Conservation (phyloP, 2,329 filamentous ascomycete genomes). For the Fusarium tjaetaba region DNA sequence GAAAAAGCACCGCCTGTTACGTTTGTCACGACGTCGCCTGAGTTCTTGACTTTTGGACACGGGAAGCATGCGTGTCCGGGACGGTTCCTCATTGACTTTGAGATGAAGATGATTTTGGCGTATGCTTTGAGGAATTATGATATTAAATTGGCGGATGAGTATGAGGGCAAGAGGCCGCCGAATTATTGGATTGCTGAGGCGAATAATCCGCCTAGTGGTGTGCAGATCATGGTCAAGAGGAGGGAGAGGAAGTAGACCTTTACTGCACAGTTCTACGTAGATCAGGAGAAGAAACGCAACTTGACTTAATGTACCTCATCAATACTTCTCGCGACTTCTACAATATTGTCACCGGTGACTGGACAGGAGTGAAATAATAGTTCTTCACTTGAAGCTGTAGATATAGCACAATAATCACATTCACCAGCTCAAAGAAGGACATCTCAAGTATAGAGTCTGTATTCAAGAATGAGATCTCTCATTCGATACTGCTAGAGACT, state of each 20-base stretch:
- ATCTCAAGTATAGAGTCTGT: background rate
- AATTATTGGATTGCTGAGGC: conserved; percentile 38
- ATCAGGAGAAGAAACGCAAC: accelerated
- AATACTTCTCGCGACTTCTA: background rate
- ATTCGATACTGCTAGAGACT: background rate
- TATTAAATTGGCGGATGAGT: conserved; percentile 29
- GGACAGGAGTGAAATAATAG: background rate
- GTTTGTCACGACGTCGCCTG: conserved; percentile 36
- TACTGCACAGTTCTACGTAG: background rate
- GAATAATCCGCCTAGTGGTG: conserved; percentile 28
- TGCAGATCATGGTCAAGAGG: conserved; percentile 30
- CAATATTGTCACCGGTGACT: too few relatives aligned
- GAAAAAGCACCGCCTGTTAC: conserved; percentile 20
- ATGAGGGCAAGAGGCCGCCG: conserved; percentile 31
- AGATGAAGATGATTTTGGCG: conserved; percentile 47
- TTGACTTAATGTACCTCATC: background rate
- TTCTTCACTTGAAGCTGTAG: background rate
- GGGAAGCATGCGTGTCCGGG: conserved; percentile 50
- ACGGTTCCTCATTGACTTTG: conserved; percentile 46
- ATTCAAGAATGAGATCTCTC: background rate
- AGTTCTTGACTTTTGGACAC: conserved; percentile 49
- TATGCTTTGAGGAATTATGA: conserved; percentile 39
- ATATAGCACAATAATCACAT: background rate
- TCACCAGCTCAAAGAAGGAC: background rate
- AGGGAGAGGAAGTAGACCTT: background rate